These are phyloP conservation scores for Yarrowia deformans DNA, from an alignment of 805 yeast genomes.

Conservation along the genomic window DNA sequence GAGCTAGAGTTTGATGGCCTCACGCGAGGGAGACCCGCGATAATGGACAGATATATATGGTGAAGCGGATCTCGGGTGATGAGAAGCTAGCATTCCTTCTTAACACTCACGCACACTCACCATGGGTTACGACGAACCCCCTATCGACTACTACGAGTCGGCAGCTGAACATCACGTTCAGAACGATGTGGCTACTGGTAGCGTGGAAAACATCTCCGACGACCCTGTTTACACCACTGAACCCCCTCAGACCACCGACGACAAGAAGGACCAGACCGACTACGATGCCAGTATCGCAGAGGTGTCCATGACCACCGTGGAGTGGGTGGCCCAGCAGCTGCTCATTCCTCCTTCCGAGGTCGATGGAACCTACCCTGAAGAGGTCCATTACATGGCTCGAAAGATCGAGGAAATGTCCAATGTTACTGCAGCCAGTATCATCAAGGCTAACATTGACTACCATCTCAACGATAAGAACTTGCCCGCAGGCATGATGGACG, in stretches of 20 bases:
- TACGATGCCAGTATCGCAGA: constrained; percentile 36
- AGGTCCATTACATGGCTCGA: constrained; percentile 35
- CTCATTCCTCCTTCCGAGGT: constrained; percentile 36
- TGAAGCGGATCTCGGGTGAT: neutral
- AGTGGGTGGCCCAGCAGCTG: constrained; percentile 37
- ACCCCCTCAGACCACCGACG: constrained; percentile 22
- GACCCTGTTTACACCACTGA: constrained; percentile 25
- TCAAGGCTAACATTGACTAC: constrained; percentile 34
- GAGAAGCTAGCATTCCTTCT: too few relatives aligned
- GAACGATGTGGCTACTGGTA: neutral
- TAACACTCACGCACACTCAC: neutral
- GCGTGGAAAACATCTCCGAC: neutral
- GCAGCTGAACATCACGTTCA: neutral
- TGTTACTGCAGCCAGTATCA: constrained; percentile 31
- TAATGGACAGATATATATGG: constrained; percentile 14
- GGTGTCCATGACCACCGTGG: constrained; percentile 28
- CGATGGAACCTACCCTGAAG: constrained; percentile 26
- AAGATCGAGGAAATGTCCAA: constrained; percentile 31
- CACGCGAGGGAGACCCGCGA: constrained; percentile 20
- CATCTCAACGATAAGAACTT: constrained; percentile 24
- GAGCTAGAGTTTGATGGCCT: constrained; percentile 18
- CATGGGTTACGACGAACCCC: constrained; percentile 6
- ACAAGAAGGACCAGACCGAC: constrained; percentile 36
- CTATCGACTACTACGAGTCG: constrained; percentile 22
- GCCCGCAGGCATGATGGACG: constrained; percentile 28